Percentiles rank a stretch among this genome's conserved stretches.
These are phyloP conservation scores for Protea cynaroides DNA, from an alignment of 164 flowering plant species.

Conservation along the genomic window DNA sequence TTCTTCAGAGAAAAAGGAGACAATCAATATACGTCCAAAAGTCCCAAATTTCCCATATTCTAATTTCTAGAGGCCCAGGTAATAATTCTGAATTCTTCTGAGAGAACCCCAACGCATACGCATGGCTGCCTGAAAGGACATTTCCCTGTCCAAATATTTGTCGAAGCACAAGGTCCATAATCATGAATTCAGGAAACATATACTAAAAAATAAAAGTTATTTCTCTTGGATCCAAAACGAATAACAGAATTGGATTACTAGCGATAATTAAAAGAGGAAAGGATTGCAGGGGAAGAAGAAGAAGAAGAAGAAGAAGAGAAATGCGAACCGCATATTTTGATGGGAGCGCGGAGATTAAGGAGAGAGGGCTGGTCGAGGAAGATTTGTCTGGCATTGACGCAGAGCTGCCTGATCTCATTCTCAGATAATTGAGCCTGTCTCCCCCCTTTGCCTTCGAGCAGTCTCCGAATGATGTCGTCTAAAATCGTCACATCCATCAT, in stretches of 20 bases:
- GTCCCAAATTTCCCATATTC: no score
- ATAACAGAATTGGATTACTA: background rate
- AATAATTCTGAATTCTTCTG: no score
- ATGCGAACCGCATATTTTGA: conserved; percentile 71
- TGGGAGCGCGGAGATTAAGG: conserved; percentile 57
- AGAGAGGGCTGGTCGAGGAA: conserved; percentile 74
- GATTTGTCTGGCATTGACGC: conserved; percentile 72
- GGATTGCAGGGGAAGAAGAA: background rate
- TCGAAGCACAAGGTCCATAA: no score
- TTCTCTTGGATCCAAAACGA: background rate
- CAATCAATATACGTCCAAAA: no score
- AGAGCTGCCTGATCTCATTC: conserved; percentile 78
- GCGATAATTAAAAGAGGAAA: no score
- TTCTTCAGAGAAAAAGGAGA: no score
- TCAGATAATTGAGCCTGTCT: conserved; percentile 82
- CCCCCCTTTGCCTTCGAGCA: conserved; percentile 73
- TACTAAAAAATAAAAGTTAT: no score
- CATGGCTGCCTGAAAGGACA: no score
- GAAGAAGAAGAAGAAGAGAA: conserved; percentile 8
- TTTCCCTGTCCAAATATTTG: no score
- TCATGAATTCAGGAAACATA: no score
- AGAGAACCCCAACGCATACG: no score
- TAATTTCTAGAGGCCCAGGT: no score
- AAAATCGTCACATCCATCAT: conserved; percentile 65
- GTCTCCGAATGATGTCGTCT: conserved; percentile 73